Evolutionary conservation across 257 asterid species (phyloP), one percentile per base, ranked within the genome.

Genomic region (Plectranthus barbatus): DNA sequence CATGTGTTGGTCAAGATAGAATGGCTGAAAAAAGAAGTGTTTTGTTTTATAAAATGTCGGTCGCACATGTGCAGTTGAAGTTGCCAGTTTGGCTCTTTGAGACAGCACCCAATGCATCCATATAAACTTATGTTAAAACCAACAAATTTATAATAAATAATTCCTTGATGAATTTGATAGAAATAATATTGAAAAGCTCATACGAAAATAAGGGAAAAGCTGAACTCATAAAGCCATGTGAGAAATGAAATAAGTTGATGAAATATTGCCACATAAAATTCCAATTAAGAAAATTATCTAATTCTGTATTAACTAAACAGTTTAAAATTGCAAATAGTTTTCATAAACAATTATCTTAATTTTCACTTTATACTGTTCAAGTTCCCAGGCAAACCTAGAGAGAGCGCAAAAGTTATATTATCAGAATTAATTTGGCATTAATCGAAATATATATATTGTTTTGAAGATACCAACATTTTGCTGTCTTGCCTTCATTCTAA

Each of bases 41-140:
- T 45, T 67, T 57, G 59, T 74, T 56, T 70, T 60, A 52, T 59
- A 17, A 55, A 59, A 31, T 54, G 80, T 79, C 76, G 78, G 80
- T 79, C 59, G 67, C 71, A 70, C 79, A 79, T 69, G 84, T 62
- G 71, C 66, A 10, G 12, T 49, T 50, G 66, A 58, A 66, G 68
- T 34, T 60, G 77, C 74, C 83, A 66, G 72, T 73, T 73, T 62
- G 73, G 72, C 74, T 69, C 5, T 23, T 41, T 46, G 44, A 61
- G 42, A 58, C 51, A 61, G 34, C 58, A 47, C 56, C 53, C 68
- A 65, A 63, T 61, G 47, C 58, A 36, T 37, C 3, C 18, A 39
- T 21, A 2, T 5, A 34, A 7, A 17, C 17, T 17, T 33, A 0
- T 17, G 10, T 29, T 26, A 4, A 9, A 23, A 55, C 26, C 20